Evolutionary conservation across 495 filamentous ascomycete species (phyloP), one percentile per base, ranked within the genome.

Genomic region (Trypethelium eluteriae): DNA sequence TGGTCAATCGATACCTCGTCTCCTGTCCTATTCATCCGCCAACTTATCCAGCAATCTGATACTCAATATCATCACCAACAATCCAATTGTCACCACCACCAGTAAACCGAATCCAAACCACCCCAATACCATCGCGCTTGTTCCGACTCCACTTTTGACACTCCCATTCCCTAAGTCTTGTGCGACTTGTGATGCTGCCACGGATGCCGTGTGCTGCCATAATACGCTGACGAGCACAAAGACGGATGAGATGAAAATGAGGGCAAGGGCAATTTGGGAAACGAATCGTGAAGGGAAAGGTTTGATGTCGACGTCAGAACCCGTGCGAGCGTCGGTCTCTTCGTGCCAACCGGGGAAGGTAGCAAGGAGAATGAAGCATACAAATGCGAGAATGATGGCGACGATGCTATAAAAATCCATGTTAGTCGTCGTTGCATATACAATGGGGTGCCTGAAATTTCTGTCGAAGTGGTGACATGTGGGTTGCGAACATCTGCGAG

Each of bases 111-210:
- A 98, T 14, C 91, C 89, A 76, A 98, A 97, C 93, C 93, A 98
- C 36, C 93, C 93, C 71, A 98, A 82, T 38, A 97, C 89, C 91
- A 98, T 98, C 10, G 93, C 93, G 2, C 87, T 89, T 4, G 89
- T 89, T 2, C 93, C 93, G 47, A 98, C 92, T 14, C 93, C 93
- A 63, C 88, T 89, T 76, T 85, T 81, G 16, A 98, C 90, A 71
- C 88, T 92, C 18, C 93, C 93, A 76, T 98, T 98, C n/a, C 89
- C 93, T 70, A 98, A 82, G 73, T 96, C 92, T 76, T 96, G 92
- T 0, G 91, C 92, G 67, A 97, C 90, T 56, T 93, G 91, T 66
- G 90, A 89, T 14, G 93, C 93, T 5, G 92, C 93, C 0, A 98
- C 93, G 0, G 92, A 96, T 0, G 93, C 93, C 18, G 93, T 98